Evolutionary conservation across 352 stramenopile genomes (phyloP).

Genomic region (Phytopythium litorale): DNA sequence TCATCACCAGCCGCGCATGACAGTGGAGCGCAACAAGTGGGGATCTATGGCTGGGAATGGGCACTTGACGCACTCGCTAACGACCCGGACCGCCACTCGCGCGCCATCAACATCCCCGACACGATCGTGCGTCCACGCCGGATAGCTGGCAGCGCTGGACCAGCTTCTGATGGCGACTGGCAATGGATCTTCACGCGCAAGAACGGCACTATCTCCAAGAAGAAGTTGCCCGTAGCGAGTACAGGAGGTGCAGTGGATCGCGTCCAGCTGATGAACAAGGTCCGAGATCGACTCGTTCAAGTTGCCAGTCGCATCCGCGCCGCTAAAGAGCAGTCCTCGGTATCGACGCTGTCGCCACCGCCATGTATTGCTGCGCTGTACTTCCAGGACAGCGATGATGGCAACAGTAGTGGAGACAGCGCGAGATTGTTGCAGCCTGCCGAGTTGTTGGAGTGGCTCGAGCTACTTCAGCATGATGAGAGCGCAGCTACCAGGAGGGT

Average conservation of each 20-base stretch:
- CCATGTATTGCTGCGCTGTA: conserved; percentile 15
- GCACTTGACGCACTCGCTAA: conserved; percentile 22
- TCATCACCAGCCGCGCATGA: not conserved
- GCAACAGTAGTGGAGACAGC: not conserved
- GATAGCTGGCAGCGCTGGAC: not conserved
- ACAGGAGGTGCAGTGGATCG: not conserved
- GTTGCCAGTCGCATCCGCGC: conserved; percentile 20
- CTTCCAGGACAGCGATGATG: conserved; percentile 3
- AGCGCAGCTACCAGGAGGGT: not conserved
- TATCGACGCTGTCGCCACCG: not conserved
- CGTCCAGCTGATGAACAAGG: conserved; percentile 21
- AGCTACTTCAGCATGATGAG: not conserved
- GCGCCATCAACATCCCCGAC: conserved; percentile 33
- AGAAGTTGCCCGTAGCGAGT: conserved; percentile 20
- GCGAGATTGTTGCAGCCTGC: conserved; percentile 9
- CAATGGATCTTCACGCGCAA: conserved; percentile 54
- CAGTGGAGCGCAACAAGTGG: not conserved
- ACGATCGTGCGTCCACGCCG: conserved; percentile 20
- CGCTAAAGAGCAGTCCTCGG: not conserved
- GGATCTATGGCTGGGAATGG: conserved; percentile 34
- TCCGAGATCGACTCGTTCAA: conserved; percentile 42
- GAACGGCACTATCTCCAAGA: conserved; percentile 36
- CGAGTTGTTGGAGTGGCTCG: conserved; percentile 19
- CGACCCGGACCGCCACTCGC: conserved; percentile 16
- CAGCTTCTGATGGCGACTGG: not conserved